These are phyloP conservation scores for Cladosporium velox DNA, from an alignment of 2,329 filamentous ascomycete species.

Conservation along the genomic window DNA sequence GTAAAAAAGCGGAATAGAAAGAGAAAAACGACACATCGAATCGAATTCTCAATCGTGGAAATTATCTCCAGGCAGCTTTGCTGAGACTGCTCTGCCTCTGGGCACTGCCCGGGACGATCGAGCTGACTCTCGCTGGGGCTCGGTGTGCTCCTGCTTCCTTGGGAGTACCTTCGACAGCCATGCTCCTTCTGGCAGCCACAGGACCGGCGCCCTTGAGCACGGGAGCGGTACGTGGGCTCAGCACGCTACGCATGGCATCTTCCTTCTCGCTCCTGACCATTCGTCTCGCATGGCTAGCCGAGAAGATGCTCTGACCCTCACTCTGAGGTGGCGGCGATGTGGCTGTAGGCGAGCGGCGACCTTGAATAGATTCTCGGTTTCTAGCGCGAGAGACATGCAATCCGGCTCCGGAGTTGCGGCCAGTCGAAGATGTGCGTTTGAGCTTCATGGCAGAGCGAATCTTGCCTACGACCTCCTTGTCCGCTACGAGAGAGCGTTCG, in stretches of 20 bases:
- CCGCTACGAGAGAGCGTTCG: conserved; percentile 29
- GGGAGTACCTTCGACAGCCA: conserved; percentile 23
- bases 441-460: conserved; percentile 54
- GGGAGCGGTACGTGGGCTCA: conserved; percentile 62
- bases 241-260: conserved; percentile 52
- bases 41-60: too few relatives aligned
- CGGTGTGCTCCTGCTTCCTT: conserved; percentile 2
- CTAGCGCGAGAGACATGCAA: conserved; percentile 21
- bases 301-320: conserved; percentile 53
- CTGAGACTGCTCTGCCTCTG: conserved; percentile 19
- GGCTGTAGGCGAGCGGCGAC: conserved; percentile 58
- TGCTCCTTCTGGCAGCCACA: conserved; percentile 41
- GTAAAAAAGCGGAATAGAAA: not conserved
- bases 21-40: not conserved
- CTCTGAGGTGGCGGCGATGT: conserved; percentile 48
- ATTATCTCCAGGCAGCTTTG: conserved; percentile 26
- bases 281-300: conserved; percentile 64
- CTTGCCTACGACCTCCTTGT: conserved; percentile 32
- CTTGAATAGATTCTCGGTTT: conserved; percentile 44
- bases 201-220: conserved; percentile 56
- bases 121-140: conserved; percentile 22
- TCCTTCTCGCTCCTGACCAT: conserved; percentile 65
- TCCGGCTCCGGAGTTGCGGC: conserved; percentile 34
- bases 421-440: conserved; percentile 43
- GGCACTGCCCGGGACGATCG: conserved; percentile 18